phyloP scores from a whole-genome alignment of 306 rosid genomes.

The Castanea mollissima region DNA sequence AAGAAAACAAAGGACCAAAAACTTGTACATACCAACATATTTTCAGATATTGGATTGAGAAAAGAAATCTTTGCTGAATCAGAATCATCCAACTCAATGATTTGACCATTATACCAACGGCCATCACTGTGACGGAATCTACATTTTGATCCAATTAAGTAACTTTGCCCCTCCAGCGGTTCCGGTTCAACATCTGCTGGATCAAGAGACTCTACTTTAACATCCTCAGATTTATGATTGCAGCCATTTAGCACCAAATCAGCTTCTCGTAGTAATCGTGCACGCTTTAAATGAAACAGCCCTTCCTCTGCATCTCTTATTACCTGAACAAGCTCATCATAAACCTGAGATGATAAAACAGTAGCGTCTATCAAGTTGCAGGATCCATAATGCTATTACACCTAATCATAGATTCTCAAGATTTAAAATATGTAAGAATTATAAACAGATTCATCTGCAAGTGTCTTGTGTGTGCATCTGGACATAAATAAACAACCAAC shows the following conservation, averaged over 20 bases:
- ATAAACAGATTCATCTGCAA: not conserved
- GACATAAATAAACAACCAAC: not conserved
- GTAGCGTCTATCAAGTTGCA: conserved; percentile 1
- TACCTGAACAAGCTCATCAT: conserved; percentile 75
- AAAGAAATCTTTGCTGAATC: conserved; percentile 67
- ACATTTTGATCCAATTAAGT: conserved; percentile 78
- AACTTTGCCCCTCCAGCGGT: conserved; percentile 44
- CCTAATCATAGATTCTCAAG: not conserved
- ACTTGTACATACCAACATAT: conserved; percentile 66
- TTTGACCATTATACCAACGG: conserved; percentile 82
- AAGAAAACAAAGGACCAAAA: not conserved
- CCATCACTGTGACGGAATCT: conserved; percentile 88
- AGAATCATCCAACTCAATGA: conserved; percentile 55
- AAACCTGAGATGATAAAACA: conserved; percentile 51
- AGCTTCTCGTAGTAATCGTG: conserved; percentile 70
- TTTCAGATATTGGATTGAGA: conserved; percentile 85
- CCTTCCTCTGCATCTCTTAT: conserved; percentile 94
- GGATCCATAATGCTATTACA: not conserved
- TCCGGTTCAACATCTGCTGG: conserved; percentile 57
- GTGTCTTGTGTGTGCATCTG: not conserved
- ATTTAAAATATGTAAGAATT: not conserved
- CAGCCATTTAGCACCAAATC: conserved; percentile 50
- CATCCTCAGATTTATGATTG: conserved; percentile 39
- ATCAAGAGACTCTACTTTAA: conserved; percentile 52
- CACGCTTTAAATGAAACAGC: conserved; percentile 76